Conservation (phyloP, 805 yeast genomes). For the Wickerhamiella hasegawae region DNA sequence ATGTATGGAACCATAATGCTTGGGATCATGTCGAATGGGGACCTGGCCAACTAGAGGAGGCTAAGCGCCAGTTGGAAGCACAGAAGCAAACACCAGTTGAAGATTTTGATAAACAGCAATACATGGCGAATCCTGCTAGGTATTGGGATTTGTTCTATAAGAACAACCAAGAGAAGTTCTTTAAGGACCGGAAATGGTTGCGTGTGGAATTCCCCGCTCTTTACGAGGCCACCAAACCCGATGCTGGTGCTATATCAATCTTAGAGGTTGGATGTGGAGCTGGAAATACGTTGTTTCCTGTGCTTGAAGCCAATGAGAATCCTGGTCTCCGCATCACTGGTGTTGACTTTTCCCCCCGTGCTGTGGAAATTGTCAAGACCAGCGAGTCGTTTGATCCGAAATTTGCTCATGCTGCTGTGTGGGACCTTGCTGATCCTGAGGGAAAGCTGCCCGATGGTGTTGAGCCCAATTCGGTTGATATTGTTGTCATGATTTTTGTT, state of each 20-base stretch:
- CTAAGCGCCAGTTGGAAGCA: conserved; percentile 52
- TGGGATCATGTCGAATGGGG: conserved; percentile 99
- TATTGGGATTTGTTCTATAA: conserved; percentile 93
- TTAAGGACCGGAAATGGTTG: conserved; percentile 93
- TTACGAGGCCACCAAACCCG: conserved; percentile 60
- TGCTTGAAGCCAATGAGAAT: conserved; percentile 68
- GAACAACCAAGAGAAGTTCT: conserved; percentile 82
- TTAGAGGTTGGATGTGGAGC: conserved; percentile 97
- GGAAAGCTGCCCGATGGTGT: conserved; percentile 70
- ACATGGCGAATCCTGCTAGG: conserved; percentile 74
- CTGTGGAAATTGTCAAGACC: conserved; percentile 67
- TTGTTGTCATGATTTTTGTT: conserved; percentile 89
- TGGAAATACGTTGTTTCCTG: conserved; percentile 91
- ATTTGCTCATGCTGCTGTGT: conserved; percentile 68
- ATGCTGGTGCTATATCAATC: conserved; percentile 54
- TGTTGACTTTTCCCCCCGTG: conserved; percentile 79
- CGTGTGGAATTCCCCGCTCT: conserved; percentile 83
- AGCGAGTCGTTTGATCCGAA: conserved; percentile 44
- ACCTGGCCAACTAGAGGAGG: conserved; percentile 64
- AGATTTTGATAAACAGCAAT: conserved; percentile 64
- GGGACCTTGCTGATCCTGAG: conserved; percentile 81
- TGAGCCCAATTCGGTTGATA: conserved; percentile 67
- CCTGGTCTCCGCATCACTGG: conserved; percentile 60
- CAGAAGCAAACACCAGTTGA: conserved; percentile 77
- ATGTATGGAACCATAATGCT: conserved; percentile 83